Evolutionary conservation across 139 green algal species (phyloP).

Genomic region (Chlorella sp.): DNA sequence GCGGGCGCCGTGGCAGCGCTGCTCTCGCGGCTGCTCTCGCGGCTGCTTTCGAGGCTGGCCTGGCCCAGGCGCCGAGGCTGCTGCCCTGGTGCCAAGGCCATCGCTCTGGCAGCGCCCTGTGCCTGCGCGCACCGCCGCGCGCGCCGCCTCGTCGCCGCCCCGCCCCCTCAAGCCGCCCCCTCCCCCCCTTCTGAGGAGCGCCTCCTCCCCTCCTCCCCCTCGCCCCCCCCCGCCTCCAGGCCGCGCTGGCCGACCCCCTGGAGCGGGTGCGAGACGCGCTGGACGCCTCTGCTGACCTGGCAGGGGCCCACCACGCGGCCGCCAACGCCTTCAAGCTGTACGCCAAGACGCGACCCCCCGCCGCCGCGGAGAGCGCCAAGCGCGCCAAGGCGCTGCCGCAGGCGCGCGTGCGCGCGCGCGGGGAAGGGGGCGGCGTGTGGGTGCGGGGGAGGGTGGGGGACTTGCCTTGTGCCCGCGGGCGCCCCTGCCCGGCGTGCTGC

Average conservation of each 20-base stretch:
- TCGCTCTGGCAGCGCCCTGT: too few relatives aligned
- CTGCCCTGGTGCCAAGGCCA: too few relatives aligned
- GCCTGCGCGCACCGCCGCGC: too few relatives aligned
- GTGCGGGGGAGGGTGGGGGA: background rate
- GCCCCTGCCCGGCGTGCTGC: too few relatives aligned
- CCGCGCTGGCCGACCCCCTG: constrained; percentile 63
- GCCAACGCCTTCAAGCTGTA: constrained; percentile 91
- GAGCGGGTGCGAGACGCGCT: constrained; percentile 66
- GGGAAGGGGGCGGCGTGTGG: background rate
- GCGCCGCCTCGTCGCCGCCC: too few relatives aligned
- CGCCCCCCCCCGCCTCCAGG: constrained; percentile 28
- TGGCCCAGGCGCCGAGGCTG: too few relatives aligned
- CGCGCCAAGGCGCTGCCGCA: constrained; percentile 60
- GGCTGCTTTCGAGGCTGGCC: too few relatives aligned
- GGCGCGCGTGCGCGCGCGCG: background rate
- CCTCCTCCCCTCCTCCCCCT: too few relatives aligned
- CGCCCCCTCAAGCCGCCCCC: too few relatives aligned
- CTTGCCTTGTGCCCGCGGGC: background rate
- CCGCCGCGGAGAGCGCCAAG: constrained; percentile 70
- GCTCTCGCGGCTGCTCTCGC: too few relatives aligned
- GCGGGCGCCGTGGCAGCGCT: too few relatives aligned
- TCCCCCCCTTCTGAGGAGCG: too few relatives aligned
- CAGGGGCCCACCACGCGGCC: constrained; percentile 37
- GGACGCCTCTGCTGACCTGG: constrained; percentile 48
- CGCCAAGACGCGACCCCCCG: constrained; percentile 78